Conservation (phyloP, 2,329 filamentous ascomycete genomes). For the Penicillium carneum region DNA sequence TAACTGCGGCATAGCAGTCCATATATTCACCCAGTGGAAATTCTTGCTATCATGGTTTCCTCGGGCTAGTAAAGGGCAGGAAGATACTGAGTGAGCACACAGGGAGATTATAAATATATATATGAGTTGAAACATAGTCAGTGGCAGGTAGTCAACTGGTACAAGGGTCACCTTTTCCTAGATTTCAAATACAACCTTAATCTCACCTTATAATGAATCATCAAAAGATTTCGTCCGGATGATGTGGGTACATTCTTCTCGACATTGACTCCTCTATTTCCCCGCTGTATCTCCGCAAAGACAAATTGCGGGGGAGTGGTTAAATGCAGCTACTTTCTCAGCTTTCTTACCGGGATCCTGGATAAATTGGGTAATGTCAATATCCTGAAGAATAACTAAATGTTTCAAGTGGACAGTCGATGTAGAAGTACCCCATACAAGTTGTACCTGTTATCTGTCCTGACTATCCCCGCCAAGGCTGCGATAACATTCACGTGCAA, state of each 20-base stretch:
- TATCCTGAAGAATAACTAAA: background rate
- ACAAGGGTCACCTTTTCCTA: background rate
- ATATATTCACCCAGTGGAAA: constrained; percentile 66
- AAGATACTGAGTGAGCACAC: background rate
- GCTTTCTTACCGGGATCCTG: background rate
- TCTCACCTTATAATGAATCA: background rate
- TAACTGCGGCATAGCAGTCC: constrained; percentile 71
- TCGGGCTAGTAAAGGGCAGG: background rate
- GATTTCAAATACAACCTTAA: background rate
- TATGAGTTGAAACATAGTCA: background rate
- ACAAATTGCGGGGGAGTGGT: constrained; percentile 5
- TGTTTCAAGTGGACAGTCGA: no score
- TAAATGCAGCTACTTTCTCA: background rate
- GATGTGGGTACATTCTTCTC: constrained; percentile 9
- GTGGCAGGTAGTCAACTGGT: background rate
- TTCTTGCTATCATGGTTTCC: background rate
- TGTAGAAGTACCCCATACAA: background rate
- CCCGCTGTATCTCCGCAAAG: constrained; percentile 5
- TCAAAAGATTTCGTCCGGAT: background rate
- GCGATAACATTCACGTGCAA: background rate
- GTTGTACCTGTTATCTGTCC: background rate
- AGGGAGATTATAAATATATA: background rate
- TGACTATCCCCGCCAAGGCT: background rate
- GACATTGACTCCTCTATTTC: background rate
- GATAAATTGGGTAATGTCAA: background rate